These are phyloP conservation scores for Carex pumila DNA, from an alignment of 176 grass and related monocot species.

Conservation along the genomic window DNA sequence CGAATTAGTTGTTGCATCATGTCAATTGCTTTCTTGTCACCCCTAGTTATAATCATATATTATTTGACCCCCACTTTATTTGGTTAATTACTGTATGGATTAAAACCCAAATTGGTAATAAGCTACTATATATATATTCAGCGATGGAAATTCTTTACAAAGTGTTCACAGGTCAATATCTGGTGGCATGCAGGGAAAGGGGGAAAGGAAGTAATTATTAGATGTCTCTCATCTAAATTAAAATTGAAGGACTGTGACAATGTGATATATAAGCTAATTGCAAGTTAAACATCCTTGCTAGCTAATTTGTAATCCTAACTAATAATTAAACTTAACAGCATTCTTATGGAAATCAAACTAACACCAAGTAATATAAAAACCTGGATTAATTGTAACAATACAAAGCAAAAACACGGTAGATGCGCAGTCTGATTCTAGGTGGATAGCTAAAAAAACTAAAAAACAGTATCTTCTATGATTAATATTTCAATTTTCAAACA, in stretches of 20 bases:
- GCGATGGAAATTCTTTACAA: background rate
- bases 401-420: background rate
- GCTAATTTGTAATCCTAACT: background rate
- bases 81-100: background rate
- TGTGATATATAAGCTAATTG: too few species aligned
- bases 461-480: background rate
- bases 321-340: background rate
- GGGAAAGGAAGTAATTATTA: too few species aligned
- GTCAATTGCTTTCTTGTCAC: slow-evolving; percentile 6
- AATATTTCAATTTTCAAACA: background rate
- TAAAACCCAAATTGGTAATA: background rate
- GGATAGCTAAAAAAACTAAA: background rate
- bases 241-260: background rate
- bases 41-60: background rate
- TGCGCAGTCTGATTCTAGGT: background rate
- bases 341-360: background rate
- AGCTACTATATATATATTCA: background rate
- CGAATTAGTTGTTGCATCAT: slow-evolving; percentile 8
- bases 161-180: background rate
- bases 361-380: background rate
- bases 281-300: too few species aligned
- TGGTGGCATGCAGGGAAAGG: too few species aligned
- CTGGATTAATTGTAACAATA: background rate
- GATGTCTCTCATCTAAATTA: background rate
- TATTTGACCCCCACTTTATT: background rate